Evolutionary conservation across 352 stramenopile genomes (phyloP).

Genomic region (Globisporangium nunn): DNA sequence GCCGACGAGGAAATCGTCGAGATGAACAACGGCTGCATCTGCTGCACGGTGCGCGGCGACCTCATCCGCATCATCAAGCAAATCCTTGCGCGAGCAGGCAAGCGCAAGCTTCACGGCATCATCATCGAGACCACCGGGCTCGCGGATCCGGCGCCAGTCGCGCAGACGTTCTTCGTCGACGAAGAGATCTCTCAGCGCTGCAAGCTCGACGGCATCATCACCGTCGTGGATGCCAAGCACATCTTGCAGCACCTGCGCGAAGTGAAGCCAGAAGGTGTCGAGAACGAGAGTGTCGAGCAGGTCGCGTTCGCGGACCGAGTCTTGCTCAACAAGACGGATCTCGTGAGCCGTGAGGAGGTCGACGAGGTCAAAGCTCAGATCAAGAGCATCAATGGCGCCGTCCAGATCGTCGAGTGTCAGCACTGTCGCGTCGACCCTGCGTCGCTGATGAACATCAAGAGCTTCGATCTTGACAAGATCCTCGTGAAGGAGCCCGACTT

Average conservation of each 20-base stretch:
- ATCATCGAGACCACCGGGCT: constrained; percentile 89
- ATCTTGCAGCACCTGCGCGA: constrained; percentile 76
- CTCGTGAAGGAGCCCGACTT: constrained; percentile 47
- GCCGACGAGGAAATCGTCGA: constrained; percentile 78
- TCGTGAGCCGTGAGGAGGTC: constrained; percentile 82
- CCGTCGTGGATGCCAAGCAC: constrained; percentile 93
- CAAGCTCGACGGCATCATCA: constrained; percentile 92
- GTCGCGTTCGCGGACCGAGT: constrained; percentile 95
- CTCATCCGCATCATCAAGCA: constrained; percentile 35
- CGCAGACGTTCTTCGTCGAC: constrained; percentile 92
- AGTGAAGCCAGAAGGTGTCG: constrained; percentile 19
- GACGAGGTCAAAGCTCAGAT: constrained; percentile 24
- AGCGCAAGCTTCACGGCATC: constrained; percentile 61
- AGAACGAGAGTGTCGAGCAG: constrained; percentile 91
- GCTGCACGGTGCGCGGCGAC: constrained; percentile 92
- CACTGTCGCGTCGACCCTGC: constrained; percentile 36
- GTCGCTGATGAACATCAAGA: constrained; percentile 36
- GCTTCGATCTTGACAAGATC: constrained; percentile 40
- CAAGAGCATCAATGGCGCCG: constrained; percentile 40
- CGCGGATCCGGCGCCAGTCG: constrained; percentile 84
- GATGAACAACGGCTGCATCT: constrained; percentile 95
- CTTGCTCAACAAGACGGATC: constrained; percentile 95
- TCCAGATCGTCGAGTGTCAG: constrained; percentile 40
- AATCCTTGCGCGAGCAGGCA: constrained; percentile 51
- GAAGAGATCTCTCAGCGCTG: constrained; percentile 70